Evolutionary conservation across 2,329 filamentous ascomycete genomes (phyloP), one percentile per base, ranked within the genome.

Genomic region (Didymella keratinophila): DNA sequence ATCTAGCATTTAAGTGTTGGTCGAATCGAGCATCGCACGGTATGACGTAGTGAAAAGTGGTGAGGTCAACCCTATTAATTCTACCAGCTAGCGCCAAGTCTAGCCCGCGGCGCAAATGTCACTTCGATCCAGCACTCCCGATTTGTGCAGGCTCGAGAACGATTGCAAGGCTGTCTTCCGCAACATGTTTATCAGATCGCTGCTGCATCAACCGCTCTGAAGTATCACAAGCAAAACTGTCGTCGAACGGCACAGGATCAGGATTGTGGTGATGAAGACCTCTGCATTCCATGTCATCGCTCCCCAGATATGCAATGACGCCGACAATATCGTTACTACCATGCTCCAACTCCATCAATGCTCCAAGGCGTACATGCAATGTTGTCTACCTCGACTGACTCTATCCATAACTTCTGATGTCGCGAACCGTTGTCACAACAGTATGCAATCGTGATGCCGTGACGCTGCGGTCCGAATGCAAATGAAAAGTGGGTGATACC

Each of bases 21-120:
- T 27, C 36, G 11, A 28, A 36, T 46, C 23, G 39, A 46, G 12
- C 32, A 46, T 42, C 16, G 34, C 18, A 46, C 3, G 25, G 2
- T 45, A 54, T 58, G 56, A 58, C 56, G 56, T 58, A 54, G 45
- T 18, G 3, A n/a, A n/a, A 54, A 58, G 41, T 58, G 45, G 27
- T 58, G 56, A 58, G 39, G 41, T 58, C 50, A 58, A 28, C 27
- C 12, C 20, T 43, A 27, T 43, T 42, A 25, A 25, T 46, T 41
- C 18, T 27, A 20, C 34, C 9, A 43, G 14, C 37, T 58, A 58
- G 56, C 41, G 56, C 45, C 56, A 54, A 54, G 56, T 42, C 41
- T 43, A 34, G 23, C 2, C 23, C 39, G 37, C 44, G 43, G 49
- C 41, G 21, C 21, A 39, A 25, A 44, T 49, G 37, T 47, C 37